A percentile compares a stretch with the other conserved stretches of the same genome.
Conservation (phyloP, 345 rosid species). For the Eucalyptus rudis region DNA sequence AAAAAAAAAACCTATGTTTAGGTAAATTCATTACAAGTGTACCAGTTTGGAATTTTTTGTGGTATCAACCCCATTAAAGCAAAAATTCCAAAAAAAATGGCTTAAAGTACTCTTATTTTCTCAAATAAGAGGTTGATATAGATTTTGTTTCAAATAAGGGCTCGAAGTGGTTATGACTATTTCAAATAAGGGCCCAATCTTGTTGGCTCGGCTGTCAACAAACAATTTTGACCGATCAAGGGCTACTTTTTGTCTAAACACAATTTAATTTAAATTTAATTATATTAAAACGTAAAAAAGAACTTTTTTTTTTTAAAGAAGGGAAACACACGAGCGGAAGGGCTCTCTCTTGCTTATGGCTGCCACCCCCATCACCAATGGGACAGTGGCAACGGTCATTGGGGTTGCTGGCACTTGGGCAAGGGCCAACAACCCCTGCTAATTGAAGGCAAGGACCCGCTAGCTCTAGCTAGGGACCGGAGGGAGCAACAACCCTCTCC, state of each 20-base stretch:
- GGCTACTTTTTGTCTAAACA: no score
- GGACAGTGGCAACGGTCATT: rapidly evolving
- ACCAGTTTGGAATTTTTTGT: rapidly evolving
- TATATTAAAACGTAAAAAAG: no score
- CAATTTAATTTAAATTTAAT: no score
- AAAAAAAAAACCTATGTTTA: no score
- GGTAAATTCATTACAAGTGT: no score
- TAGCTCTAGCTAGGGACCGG: rapidly evolving
- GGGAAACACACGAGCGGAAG: rapidly evolving
- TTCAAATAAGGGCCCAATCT: no score
- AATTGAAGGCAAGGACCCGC: rapidly evolving
- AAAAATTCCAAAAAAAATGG: rapidly evolving
- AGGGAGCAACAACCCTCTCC: rapidly evolving
- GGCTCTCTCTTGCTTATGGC: rapidly evolving
- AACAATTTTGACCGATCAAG: rapidly evolving
- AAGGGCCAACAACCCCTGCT: rapidly evolving
- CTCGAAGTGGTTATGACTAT: rapidly evolving
- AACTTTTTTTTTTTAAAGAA: no score
- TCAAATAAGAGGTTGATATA: no score
- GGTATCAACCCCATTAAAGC: no score
- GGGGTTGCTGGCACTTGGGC: rapidly evolving
- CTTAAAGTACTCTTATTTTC: no score
- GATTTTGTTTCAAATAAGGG: no score
- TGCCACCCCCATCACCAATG: rapidly evolving
- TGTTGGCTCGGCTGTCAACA: rapidly evolving